A percentile compares a stretch with the other conserved stretches of the same genome.
Conservation (phyloP, 345 rosid species). For the Salix suchowensis region DNA sequence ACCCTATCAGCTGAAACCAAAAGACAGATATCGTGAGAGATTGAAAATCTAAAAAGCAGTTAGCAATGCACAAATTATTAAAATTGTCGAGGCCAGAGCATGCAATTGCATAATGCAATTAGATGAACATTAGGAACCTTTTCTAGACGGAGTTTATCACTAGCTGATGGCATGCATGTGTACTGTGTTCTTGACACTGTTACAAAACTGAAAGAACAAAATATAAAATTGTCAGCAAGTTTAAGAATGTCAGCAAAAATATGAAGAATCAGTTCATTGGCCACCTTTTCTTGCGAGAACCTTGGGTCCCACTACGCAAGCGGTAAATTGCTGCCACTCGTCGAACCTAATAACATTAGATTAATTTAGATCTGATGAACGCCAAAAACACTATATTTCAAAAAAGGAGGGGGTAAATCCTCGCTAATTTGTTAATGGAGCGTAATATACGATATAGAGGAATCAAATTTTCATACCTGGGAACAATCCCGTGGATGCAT, state of each 20-base stretch:
- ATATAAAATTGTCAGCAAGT: not conserved
- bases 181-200: slow-evolving; percentile 58
- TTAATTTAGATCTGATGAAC: not conserved
- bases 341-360: slow-evolving; percentile 37
- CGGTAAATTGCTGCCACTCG: slow-evolving; percentile 73
- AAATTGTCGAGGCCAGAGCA: not conserved
- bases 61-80: not conserved
- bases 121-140: slow-evolving; percentile 39
- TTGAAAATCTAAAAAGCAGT: slow-evolving; percentile 1
- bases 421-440: not conserved
- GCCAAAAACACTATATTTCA: not conserved
- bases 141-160: slow-evolving; percentile 67
- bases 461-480: slow-evolving; percentile 48
- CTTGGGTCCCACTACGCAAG: slow-evolving; percentile 52
- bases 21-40: not conserved
- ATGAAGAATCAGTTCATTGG: not conserved
- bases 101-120: not conserved
- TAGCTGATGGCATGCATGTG: slow-evolving; percentile 81
- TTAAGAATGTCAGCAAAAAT: not conserved
- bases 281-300: slow-evolving; percentile 86
- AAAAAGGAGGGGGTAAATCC: not conserved
- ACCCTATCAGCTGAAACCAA: slow-evolving; percentile 65
- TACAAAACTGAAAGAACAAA: slow-evolving; percentile 53
- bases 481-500: slow-evolving; percentile 89
- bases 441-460: not conserved